Evolutionary conservation across 352 stramenopile genomes (phyloP).

Genomic region (Globisporangium mamillatum): DNA sequence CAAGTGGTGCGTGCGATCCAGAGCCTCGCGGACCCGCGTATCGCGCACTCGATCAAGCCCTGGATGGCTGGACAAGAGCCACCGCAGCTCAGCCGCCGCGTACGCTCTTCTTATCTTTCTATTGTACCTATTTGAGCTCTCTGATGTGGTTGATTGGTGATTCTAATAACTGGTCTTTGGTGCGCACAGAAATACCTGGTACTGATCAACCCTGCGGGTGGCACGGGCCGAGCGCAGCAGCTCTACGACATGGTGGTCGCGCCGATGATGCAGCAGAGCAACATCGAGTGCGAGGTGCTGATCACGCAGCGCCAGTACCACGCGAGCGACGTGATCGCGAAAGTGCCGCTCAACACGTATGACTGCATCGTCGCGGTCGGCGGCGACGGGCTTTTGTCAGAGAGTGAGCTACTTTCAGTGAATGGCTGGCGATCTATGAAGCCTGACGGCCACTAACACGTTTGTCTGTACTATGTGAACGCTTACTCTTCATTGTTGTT

Average conservation of each 20-base stretch:
- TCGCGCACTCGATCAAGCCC: constrained; percentile 20
- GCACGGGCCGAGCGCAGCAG: constrained; percentile 45
- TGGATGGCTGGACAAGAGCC: background rate
- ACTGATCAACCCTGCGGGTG: constrained; percentile 64
- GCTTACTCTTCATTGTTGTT: background rate
- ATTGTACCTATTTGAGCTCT: constrained; percentile 11
- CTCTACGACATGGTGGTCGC: constrained; percentile 50
- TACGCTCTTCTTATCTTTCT: constrained; percentile 20
- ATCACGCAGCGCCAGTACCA: constrained; percentile 49
- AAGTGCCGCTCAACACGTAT: constrained; percentile 43
- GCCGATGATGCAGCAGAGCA: constrained; percentile 46
- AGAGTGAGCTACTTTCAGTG: constrained; percentile 36
- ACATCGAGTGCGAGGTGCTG: constrained; percentile 52
- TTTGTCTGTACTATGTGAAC: constrained; percentile 11
- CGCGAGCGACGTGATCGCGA: constrained; percentile 46
- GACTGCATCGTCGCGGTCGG: constrained; percentile 63
- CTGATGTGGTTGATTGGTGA: constrained; percentile 2
- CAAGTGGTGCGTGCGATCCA: constrained; percentile 39
- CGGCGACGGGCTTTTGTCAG: constrained; percentile 60
- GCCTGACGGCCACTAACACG: background rate
- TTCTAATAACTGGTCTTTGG: background rate
- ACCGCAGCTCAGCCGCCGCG: constrained; percentile 31
- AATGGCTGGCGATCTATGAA: background rate
- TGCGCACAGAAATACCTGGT: constrained; percentile 45
- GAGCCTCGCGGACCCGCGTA: constrained; percentile 41